Conservation (phyloP, 2,329 filamentous ascomycete genomes). For the Neocucurbitaria cava region DNA sequence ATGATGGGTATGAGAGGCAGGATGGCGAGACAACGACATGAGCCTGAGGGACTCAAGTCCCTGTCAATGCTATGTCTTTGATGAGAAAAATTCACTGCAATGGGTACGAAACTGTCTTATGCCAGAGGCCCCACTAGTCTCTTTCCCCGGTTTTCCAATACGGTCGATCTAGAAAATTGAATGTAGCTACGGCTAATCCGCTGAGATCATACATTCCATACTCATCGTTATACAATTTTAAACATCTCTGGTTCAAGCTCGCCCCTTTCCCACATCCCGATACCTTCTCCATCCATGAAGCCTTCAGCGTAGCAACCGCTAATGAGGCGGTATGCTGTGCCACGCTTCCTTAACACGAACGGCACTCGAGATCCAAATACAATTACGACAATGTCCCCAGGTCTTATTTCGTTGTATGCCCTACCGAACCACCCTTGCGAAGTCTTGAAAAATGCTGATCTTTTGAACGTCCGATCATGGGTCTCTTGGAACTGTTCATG, state of each 20-base stretch:
- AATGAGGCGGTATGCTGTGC: not conserved
- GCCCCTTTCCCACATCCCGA: not conserved
- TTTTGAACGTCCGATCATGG: not conserved
- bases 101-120: too few species aligned
- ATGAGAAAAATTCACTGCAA: too few species aligned
- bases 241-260: not conserved
- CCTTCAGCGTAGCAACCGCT: conserved; percentile 1
- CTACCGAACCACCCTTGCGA: not conserved
- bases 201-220: too few species aligned
- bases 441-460: not conserved
- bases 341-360: not conserved
- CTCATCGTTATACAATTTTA: not conserved
- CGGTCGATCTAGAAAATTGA: too few species aligned
- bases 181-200: too few species aligned
- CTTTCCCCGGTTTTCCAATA: too few species aligned
- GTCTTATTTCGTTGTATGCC: not conserved
- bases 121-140: too few species aligned
- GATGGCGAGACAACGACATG: too few species aligned
- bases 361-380: not conserved
- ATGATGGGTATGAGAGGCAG: too few species aligned
- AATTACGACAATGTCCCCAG: not conserved
- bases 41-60: too few species aligned
- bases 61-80: too few species aligned
- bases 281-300: conserved; percentile 3
- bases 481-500: not conserved